Evolutionary conservation across 306 rosid genomes (phyloP).

Genomic region (Vigna angularis): DNA sequence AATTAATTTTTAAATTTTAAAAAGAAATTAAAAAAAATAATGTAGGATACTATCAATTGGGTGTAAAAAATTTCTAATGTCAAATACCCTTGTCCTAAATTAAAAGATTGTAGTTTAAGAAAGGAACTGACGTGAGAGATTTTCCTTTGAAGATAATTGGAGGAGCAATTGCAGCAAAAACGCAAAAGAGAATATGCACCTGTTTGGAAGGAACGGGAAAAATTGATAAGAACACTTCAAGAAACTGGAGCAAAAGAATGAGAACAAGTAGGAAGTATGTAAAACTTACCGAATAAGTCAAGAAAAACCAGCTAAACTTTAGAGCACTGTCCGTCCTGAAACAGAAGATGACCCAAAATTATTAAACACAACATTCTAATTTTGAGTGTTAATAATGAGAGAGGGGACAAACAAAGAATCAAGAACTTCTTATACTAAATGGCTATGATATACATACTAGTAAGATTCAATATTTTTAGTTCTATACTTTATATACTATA

Average conservation of each 20-base stretch:
- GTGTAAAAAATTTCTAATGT: too few relatives aligned
- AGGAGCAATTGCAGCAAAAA: slow-evolving; percentile 84
- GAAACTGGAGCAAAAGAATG: slow-evolving; percentile 30
- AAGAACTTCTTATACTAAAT: background rate
- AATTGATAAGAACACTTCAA: slow-evolving; percentile 29
- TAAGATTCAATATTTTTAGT: too few relatives aligned
- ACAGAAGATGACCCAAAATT: slow-evolving; percentile 31
- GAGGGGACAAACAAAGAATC: background rate
- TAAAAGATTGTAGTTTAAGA: slow-evolving; percentile 21
- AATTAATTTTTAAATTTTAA: too few relatives aligned
- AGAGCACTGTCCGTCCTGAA: slow-evolving; percentile 94
- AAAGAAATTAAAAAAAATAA: too few relatives aligned
- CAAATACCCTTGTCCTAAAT: too few relatives aligned
- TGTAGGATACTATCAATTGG: too few relatives aligned
- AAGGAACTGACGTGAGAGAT: slow-evolving; percentile 82
- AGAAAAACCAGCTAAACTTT: slow-evolving; percentile 88
- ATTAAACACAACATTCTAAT: slow-evolving; percentile 7
- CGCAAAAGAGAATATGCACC: slow-evolving; percentile 78
- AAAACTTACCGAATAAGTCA: slow-evolving; percentile 66
- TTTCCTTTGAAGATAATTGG: slow-evolving; percentile 77
- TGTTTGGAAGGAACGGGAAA: slow-evolving; percentile 49
- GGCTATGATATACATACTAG: too few relatives aligned
- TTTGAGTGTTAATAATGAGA: background rate
- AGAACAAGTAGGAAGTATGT: slow-evolving; percentile 9
- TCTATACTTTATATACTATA: too few relatives aligned